These are phyloP conservation scores for Exophiala spinifera DNA, from an alignment of 2,329 filamentous ascomycete genomes.

Conservation along the genomic window DNA sequence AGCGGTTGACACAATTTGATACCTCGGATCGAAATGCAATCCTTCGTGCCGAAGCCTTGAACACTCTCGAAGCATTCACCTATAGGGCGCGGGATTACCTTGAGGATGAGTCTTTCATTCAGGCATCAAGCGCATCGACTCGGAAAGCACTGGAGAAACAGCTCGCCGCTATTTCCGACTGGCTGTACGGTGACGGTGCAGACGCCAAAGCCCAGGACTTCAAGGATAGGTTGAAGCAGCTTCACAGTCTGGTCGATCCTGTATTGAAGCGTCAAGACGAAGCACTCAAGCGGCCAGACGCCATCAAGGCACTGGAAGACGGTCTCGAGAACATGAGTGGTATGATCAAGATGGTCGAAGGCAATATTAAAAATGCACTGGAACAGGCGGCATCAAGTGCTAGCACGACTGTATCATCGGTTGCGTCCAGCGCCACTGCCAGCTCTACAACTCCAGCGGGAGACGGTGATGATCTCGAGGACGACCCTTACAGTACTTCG, in stretches of 20 bases:
- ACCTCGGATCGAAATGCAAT: constrained; percentile 75
- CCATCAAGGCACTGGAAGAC: constrained; percentile 64
- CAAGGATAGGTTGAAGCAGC: constrained; percentile 69
- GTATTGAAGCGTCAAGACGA: constrained; percentile 75
- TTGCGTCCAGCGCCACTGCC: constrained; percentile 45
- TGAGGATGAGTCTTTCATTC: constrained; percentile 70
- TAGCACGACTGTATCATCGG: constrained; percentile 46
- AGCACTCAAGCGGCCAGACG: constrained; percentile 64
- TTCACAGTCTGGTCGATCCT: constrained; percentile 74
- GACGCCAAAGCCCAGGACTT: constrained; percentile 73
- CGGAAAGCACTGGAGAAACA: constrained; percentile 65
- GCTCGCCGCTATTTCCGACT: constrained; percentile 71
- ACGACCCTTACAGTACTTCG: constrained; percentile 53
- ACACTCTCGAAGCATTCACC: constrained; percentile 89
- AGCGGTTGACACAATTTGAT: constrained; percentile 79
- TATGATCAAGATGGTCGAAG: constrained; percentile 67
- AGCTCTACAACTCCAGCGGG: constrained; percentile 44
- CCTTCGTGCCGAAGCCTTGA: constrained; percentile 79
- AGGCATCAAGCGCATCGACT: constrained; percentile 66
- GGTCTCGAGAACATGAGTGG: constrained; percentile 68
- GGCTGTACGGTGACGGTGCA: constrained; percentile 83
- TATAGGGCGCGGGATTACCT: constrained; percentile 84
- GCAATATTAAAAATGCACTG: constrained; percentile 68
- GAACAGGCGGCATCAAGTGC: constrained; percentile 58
- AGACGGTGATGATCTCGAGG: constrained; percentile 70